Evolutionary conservation across 371 early-diverging fungal species (phyloP).

Genomic region (Spraguea lophii): DNA sequence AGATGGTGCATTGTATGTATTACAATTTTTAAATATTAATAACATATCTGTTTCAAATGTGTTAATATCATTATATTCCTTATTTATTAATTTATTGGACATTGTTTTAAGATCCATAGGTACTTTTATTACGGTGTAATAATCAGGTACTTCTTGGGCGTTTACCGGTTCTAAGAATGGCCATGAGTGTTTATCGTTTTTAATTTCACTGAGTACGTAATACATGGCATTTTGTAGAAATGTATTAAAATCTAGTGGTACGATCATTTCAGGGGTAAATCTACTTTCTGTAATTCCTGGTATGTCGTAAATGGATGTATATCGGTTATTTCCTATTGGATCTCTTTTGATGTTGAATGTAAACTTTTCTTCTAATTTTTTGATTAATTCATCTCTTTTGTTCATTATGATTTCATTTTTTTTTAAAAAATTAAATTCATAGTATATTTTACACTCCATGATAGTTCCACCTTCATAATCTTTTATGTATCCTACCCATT

Average conservation of each 20-base stretch:
- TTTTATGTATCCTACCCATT: conserved; percentile 94
- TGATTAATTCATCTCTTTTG: conserved; percentile 26
- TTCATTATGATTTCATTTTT: conserved; percentile 21
- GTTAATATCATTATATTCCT: conserved; percentile 53
- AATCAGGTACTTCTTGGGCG: conserved; percentile 61
- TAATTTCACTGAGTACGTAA: conserved; percentile 55
- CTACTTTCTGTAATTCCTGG: no score
- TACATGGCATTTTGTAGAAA: conserved; percentile 51
- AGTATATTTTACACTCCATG: conserved; percentile 51
- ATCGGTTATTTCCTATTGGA: neutral
- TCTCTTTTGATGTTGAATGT: conserved; percentile 20
- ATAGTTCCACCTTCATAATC: conserved; percentile 98
- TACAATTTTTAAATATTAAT: conserved; percentile 64
- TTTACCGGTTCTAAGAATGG: conserved; percentile 88
- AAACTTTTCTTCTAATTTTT: conserved; percentile 7
- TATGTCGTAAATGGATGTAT: conserved; percentile 7
- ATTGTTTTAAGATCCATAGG: conserved; percentile 83
- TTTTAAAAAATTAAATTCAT: conserved; percentile 39
- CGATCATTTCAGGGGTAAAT: conserved; percentile 32
- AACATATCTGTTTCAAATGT: conserved; percentile 56
- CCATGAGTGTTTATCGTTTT: conserved; percentile 65
- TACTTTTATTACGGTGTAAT: conserved; percentile 74
- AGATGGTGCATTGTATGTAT: conserved; percentile 57
- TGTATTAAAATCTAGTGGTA: conserved; percentile 1
- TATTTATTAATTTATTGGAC: conserved; percentile 53